phyloP scores from a whole-genome alignment of 2,329 filamentous ascomycete species.

The Aureobasidium leucospermi region DNA sequence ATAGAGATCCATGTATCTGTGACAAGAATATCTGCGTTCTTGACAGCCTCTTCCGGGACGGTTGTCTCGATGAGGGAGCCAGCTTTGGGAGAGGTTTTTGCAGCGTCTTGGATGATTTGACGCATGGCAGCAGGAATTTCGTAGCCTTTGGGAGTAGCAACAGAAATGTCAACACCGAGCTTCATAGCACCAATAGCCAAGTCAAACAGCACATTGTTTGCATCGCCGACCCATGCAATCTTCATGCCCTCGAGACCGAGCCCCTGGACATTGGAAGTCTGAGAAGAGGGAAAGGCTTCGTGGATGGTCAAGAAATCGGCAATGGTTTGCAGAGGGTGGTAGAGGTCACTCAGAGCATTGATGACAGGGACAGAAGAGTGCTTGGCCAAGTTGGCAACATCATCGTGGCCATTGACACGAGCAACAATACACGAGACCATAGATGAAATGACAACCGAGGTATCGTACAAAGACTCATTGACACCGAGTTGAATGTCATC shows the following conservation, averaged over 20 bases:
- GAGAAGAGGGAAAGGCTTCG: constrained; percentile 56
- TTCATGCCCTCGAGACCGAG: constrained; percentile 77
- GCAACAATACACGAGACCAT: constrained; percentile 43
- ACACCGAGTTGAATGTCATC: constrained; percentile 95
- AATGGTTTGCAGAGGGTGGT: constrained; percentile 89
- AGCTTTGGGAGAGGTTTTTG: constrained; percentile 47
- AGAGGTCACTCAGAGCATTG: constrained; percentile 70
- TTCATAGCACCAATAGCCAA: constrained; percentile 82
- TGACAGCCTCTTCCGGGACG: constrained; percentile 75
- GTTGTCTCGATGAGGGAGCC: constrained; percentile 69
- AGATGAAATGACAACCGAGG: constrained; percentile 84
- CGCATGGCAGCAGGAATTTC: constrained; percentile 71
- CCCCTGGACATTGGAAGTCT: constrained; percentile 31
- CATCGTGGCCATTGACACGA: constrained; percentile 45
- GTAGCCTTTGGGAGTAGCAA: constrained; percentile 81
- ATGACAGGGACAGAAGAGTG: constrained; percentile 43
- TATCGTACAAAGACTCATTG: constrained; percentile 94
- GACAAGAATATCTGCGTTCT: constrained; percentile 79
- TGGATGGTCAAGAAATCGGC: constrained; percentile 89
- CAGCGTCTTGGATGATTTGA: constrained; percentile 60
- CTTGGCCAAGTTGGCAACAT: constrained; percentile 42
- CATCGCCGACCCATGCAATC: constrained; percentile 92
- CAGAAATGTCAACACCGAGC: constrained; percentile 75
- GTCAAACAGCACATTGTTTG: constrained; percentile 95
- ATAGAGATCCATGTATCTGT: constrained; percentile 99